Base-by-base conservation (phyloP, 306 rosid species). In the Oxytropis ochrocephala region DNA sequence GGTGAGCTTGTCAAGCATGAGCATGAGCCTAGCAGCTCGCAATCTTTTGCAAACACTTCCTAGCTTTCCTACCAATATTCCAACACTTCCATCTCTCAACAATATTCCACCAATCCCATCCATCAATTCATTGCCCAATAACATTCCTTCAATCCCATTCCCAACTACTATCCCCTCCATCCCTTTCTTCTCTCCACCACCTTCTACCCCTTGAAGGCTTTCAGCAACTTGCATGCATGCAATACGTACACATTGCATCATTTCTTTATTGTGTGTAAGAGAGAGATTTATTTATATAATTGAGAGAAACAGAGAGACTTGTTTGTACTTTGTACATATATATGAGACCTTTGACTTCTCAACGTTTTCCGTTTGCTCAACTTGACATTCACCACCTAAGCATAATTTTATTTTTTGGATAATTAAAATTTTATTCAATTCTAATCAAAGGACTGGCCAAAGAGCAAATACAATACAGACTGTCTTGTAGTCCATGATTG, bases 141-240 rank as follows among this genome's bases (percentile, higher is more conserved):
- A 60, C 16, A 2, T 60, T 16, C 66, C 80, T 6, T 55, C 66
- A 18, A 69, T 75, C 9, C 84, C 66, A 18, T 63, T 75, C 9
- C 84, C 80, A 33, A 80, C 55, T 13, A 69, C 50, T 13, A 12
- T 70, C 12, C 72, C 81, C 2, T 32, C 78, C 43, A 32, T 75
- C 67, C 63, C 85, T n/a, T 72, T 81, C 70, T 3, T 81, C 69
- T 52, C 85, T 14, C 64, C 79, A 43, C 85, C 81, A 36, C 85
- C 82, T 47, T 32, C 74, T 11, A 75, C 12, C 68, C 84, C 81
- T 21, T 80, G 29, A 80, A 48, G 19, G 36, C 69, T n/a, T 17
- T 16, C 19, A 47, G 19, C 9, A 1, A 47, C 13, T 5, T 14
- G 52, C 9, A 36, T 38, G 66, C 49, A 60, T n/a, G n/a, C n/a